These are phyloP conservation scores for Panicum hallii DNA, from an alignment of 202 grass and related monocot genomes.

Conservation along the genomic window DNA sequence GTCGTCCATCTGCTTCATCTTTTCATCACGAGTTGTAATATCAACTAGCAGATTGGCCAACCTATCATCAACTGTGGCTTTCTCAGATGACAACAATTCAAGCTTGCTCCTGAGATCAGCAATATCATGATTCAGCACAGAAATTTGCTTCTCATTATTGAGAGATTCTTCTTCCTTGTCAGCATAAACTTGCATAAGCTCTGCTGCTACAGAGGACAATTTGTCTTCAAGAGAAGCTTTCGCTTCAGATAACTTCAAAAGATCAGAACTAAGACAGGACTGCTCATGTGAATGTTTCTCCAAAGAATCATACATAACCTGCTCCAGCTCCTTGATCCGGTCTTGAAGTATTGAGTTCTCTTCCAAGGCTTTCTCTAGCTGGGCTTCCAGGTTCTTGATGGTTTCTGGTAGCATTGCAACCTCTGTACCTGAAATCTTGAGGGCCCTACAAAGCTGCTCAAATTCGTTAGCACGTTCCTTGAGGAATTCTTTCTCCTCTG, in stretches of 20 bases:
- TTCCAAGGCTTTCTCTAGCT: slow-evolving; percentile 58
- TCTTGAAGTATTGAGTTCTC: slow-evolving; percentile 63
- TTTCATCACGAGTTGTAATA: slow-evolving; percentile 56
- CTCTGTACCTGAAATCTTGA: slow-evolving; percentile 39
- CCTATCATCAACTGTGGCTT: slow-evolving; percentile 46
- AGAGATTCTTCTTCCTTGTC: slow-evolving; percentile 53
- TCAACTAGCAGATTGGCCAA: slow-evolving; percentile 48
- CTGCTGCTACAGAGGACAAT: slow-evolving; percentile 45
- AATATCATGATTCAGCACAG: slow-evolving; percentile 61
- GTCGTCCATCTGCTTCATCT: slow-evolving; percentile 52
- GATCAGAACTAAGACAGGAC: slow-evolving; percentile 57
- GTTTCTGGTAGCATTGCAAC: slow-evolving; percentile 49
- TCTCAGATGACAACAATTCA: slow-evolving; percentile 52
- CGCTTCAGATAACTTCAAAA: slow-evolving; percentile 55
- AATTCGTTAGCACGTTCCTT: slow-evolving; percentile 28
- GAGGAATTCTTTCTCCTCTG: slow-evolving; percentile 50
- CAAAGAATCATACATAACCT: slow-evolving; percentile 54
- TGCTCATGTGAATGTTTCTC: slow-evolving; percentile 77
- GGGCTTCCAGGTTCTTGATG: slow-evolving; percentile 56
- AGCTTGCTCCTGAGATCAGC: slow-evolving; percentile 52
- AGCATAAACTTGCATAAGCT: slow-evolving; percentile 53
- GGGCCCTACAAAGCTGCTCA: slow-evolving; percentile 39
- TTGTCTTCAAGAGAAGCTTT: slow-evolving; percentile 63
- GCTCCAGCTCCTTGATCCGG: slow-evolving; percentile 59
- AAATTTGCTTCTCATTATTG: slow-evolving; percentile 52